Evolutionary conservation across 2,329 filamentous ascomycete genomes (phyloP), one percentile per base, ranked within the genome.

Genomic region (Aspergillus unguis): DNA sequence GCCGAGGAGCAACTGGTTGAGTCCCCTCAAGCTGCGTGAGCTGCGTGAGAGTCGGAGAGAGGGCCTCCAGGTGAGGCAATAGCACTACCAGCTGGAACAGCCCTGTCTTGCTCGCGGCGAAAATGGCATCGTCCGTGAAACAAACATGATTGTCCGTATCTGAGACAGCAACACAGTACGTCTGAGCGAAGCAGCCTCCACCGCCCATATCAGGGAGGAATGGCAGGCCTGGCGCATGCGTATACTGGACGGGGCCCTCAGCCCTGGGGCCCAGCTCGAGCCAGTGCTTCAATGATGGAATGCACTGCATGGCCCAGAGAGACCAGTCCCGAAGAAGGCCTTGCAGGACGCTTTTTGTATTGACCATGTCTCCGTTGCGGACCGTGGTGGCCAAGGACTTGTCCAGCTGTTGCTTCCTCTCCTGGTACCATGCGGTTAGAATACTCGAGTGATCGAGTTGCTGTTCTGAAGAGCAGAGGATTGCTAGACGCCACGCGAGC

Each of bases 391-490:
- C 65, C 1, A 73, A 56, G 1, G 70, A 73, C 3, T 55, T 57
- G 11, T 71, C 65, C 1, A 72, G 64, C 50, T 72, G 70, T 49
- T 73, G 71, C 45, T 72, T 71, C 6, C 71, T 66, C 46, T 73
- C 70, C 9, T 50, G 50, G 23, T 69, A 71, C 70, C 71, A 73
- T 0, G 59, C 66, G 5, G 31, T 49, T 1, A 73, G 53, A 8
- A 72, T 38, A 3, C 50, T 32, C 5, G 64, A 54, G 46, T 70
- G 62, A 8, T 52, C 11, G 3, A 53, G 17, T 35, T 26, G 2
- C 5, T 28, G 41, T 6, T 29, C n/a, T 7, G 57, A 45, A 26
- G 53, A 58, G 49, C 61, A 62, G 11, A 70, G 62, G 1, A 71
- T 44, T 6, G 62, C 60, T 2, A 74, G 61, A 6, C 72, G 65